Base-by-base conservation (phyloP, 495 filamentous ascomycete species). In the Aspergillus haitiensis region DNA sequence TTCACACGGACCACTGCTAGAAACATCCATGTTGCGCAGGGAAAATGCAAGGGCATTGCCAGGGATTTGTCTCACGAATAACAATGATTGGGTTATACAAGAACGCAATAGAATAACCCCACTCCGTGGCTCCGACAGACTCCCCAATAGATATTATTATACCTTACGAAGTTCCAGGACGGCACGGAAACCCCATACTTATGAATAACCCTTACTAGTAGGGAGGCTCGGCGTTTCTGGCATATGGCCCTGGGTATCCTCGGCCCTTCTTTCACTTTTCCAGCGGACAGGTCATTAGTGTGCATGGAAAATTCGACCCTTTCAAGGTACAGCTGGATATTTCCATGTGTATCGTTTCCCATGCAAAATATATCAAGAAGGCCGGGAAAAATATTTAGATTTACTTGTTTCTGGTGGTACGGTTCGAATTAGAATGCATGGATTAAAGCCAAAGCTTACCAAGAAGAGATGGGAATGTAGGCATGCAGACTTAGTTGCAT, bases 1-100 rank as follows among this genome's bases (percentile, higher is more conserved):
- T 97, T 97, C 60, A 97, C 92, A 13, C 80, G 92, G 49, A 95
- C 91, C 33, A 97, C 92, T 35, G 92, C 92, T 31, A 82, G 92
- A 33, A 96, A 96, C 70, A 92, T 92, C 12, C 92, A 97, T 67
- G 75, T 95, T 69, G 80, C 85, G 13, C 89, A 95, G 71, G 92
- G 92, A 64, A 97, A 97, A 72, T 97, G 92, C 78, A 95, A 94
- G 65, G 70, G 71, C 4, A 50, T 64, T 5, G 73, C 67, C 6
- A 55, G 70, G 42, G 73, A 76, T 40, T 56, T 66, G 5, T 67
- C 70, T 5, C 54, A 52, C 15, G 72, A 72, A 40, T 77, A 69
- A 55, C 9, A 18, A 21, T 4, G 9, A 44, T 6, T 9, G 11
- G 35, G 9, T 0, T 1, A 12, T 1, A 39, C 36, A 44, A 13